Evolutionary conservation across 345 rosid genomes (phyloP).

Genomic region (Populus ilicifolia): DNA sequence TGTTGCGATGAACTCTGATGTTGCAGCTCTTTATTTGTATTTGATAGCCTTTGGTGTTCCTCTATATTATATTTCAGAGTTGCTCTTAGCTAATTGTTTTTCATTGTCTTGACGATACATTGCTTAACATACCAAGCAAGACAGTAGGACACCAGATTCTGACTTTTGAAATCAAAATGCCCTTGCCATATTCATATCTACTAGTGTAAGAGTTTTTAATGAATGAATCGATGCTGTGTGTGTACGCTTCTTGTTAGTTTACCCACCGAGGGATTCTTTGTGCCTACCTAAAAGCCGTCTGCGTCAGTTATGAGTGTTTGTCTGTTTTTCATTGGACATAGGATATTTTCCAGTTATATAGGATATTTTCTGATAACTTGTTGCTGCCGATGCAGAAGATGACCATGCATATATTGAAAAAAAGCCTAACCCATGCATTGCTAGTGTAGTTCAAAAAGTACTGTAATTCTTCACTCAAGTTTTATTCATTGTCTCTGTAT

Average conservation of each 20-base stretch:
- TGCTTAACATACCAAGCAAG: too few species aligned
- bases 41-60: too few species aligned
- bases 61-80: too few species aligned
- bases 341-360: not conserved
- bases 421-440: not conserved
- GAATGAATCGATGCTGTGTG: not conserved
- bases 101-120: too few species aligned
- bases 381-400: not conserved
- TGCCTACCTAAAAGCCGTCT: not conserved
- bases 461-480: not conserved
- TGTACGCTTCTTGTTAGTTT: not conserved
- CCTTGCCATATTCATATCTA: too few species aligned
- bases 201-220: not conserved
- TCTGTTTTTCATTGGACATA: not conserved
- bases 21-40: too few species aligned
- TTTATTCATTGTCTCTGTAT: conserved; percentile 7
- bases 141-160: too few species aligned
- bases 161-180: too few species aligned
- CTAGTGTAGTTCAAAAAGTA: not conserved
- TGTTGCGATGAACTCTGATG: not conserved
- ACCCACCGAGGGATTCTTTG: not conserved
- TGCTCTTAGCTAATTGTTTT: too few species aligned
- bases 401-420: not conserved
- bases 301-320: not conserved
- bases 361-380: not conserved